A percentile compares a stretch with the other conserved stretches of the same genome.
phyloP scores from a whole-genome alignment of 2,329 filamentous ascomycete species.

The Mollisia scopiformis region DNA sequence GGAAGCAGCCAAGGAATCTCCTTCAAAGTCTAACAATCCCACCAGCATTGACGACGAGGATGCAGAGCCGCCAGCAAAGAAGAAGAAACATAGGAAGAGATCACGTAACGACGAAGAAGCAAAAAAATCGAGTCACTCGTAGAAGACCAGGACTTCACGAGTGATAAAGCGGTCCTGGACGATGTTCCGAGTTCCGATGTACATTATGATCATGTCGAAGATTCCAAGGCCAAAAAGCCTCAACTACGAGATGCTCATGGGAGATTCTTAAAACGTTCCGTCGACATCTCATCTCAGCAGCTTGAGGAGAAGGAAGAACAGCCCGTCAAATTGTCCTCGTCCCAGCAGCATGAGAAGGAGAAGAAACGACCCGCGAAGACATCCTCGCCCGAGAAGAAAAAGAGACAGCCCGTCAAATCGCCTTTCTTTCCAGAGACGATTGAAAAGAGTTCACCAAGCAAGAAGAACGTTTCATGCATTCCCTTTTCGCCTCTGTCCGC shows the following conservation, averaged over 20 bases:
- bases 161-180: conserved; percentile 38
- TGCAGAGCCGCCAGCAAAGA: background rate
- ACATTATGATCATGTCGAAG: background rate
- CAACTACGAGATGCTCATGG: conserved; percentile 3
- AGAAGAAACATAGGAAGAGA: conserved; percentile 9
- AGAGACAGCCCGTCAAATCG: conserved; percentile 32
- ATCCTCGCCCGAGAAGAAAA: conserved; percentile 23
- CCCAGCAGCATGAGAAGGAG: no score
- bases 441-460: conserved; percentile 17
- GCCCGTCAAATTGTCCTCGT: background rate
- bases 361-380: conserved; percentile 33
- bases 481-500: conserved; percentile 70
- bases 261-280: conserved; percentile 7
- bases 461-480: conserved; percentile 50
- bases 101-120: no score
- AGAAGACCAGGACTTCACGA: conserved; percentile 39
- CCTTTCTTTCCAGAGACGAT: conserved; percentile 32
- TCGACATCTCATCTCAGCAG: background rate
- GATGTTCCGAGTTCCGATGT: background rate
- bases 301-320: background rate
- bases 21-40: background rate
- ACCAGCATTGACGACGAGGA: background rate
- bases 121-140: conserved; percentile 41
- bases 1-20: no score
- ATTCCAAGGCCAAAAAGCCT: background rate